Conservation (phyloP, 2,329 filamentous ascomycete genomes). For the Teratosphaeria pseudoeucalypti region DNA sequence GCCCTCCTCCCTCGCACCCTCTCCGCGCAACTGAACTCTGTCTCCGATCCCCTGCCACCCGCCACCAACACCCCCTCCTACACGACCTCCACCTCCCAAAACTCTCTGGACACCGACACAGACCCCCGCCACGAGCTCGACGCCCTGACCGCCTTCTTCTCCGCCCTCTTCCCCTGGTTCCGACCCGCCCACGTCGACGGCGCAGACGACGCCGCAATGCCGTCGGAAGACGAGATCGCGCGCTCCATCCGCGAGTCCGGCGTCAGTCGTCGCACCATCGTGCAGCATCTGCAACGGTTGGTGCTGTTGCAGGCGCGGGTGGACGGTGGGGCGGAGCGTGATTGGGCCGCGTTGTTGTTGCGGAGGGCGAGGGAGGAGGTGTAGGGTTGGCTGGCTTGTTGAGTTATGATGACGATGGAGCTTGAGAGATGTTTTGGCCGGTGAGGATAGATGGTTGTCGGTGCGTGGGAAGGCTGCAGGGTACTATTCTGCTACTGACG, state of each 20-base stretch:
- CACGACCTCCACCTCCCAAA: background rate
- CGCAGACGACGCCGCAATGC: slow-evolving; percentile 1
- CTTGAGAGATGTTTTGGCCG: too few species aligned
- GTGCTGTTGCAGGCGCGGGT: slow-evolving; percentile 18
- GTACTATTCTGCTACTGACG: too few species aligned
- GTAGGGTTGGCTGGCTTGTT: too few species aligned
- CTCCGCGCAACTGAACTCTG: slow-evolving; percentile 55
- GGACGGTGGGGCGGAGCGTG: slow-evolving; percentile 5
- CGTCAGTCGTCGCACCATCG: slow-evolving; percentile 13
- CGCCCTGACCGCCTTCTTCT: slow-evolving; percentile 19
- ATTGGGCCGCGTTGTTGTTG: too few species aligned
- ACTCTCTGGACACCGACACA: slow-evolving; percentile 4
- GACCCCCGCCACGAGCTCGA: slow-evolving; percentile 18
- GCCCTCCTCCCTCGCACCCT: slow-evolving; percentile 56
- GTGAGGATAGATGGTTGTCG: too few species aligned
- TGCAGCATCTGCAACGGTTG: slow-evolving; percentile 17
- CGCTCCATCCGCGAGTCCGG: slow-evolving; percentile 18
- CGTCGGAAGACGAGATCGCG: slow-evolving; percentile 17
- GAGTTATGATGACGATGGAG: too few species aligned
- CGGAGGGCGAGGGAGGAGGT: too few species aligned
- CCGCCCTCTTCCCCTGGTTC: slow-evolving; percentile 22
- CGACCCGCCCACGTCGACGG: slow-evolving; percentile 4
- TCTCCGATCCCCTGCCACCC: slow-evolving; percentile 77
- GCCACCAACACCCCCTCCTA: slow-evolving; percentile 16
- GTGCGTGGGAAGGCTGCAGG: too few species aligned